Base-by-base conservation (phyloP, 1,284 basidiomycete genomes). In the Quambalaria eucalypti region DNA sequence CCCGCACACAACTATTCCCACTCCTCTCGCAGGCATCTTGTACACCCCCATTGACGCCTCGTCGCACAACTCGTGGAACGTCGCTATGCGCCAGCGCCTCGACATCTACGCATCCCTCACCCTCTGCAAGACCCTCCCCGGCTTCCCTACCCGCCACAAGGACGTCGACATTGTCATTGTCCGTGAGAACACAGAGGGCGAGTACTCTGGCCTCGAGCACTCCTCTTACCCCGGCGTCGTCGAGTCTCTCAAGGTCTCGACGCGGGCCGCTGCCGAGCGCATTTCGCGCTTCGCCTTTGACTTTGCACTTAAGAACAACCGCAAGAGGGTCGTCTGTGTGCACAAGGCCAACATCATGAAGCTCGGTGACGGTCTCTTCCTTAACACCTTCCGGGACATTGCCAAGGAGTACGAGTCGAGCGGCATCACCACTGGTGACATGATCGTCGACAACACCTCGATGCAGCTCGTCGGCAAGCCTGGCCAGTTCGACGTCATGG, bases 311-410 rank as follows among this genome's bases (percentile, higher is more conserved):
- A 97, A 97, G 83, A 99, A 98, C 81, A 85, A 88, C 79, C 86
- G 93, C 79, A 96, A 96, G 89, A 96, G 93, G 87, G 95, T 99
- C 69, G 98, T 95, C 55, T 97, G 92, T 77, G 92, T 99, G 50
- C 95, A 99, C 86, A 99, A 99, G 81, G 95, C 95, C 75, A 98
- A 98, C 82, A 98, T 99, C 82, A 98, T 98, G 95, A 98, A 98
- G 80, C 85, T 98, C 70, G 93, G 92, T 77, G 95, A 98, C 76
- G 95, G 95, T 79, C 85, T 99, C 49, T 99, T 98, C 85, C 83
- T 99, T 71, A 95, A 93, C 80, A 97, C 93, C 28, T 99, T 96
- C 86, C 88, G 91, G 71, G 83, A 84, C 61, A 84, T 99, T 58
- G 95, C 92, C 36, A 89, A 98, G 78, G 81, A 82, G 75, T 99